A percentile compares a stretch with the other conserved stretches of the same genome.
Conservation (phyloP, 495 filamentous ascomycete genomes). For the Daldinia decipiens region DNA sequence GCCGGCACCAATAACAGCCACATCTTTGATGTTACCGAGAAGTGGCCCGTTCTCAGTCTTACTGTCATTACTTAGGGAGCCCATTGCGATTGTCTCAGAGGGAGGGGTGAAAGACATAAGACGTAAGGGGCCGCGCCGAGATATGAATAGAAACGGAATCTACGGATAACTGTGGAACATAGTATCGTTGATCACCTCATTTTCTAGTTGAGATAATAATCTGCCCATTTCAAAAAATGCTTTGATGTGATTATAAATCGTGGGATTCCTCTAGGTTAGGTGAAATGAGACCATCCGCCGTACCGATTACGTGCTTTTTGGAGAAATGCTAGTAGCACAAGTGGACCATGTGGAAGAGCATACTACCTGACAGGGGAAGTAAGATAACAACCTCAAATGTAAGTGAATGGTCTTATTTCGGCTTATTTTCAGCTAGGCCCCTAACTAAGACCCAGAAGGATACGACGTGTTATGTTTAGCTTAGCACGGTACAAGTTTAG, state of each 20-base stretch:
- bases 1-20: constrained; percentile 76
- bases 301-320: constrained; percentile 36
- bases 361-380: neutral
- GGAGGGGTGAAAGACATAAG: neutral
- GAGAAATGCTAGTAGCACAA: neutral
- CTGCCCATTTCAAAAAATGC: constrained; percentile 11
- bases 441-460: neutral
- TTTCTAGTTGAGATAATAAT: constrained; percentile 5
- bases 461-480: neutral
- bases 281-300: constrained; percentile 29
- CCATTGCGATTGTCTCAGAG: constrained; percentile 13
- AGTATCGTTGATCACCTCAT: constrained; percentile 1
- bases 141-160: constrained; percentile 28
- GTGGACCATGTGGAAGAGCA: neutral
- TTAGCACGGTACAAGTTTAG: neutral
- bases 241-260: constrained; percentile 37
- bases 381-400: neutral
- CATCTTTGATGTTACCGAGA: constrained; percentile 50
- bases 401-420: neutral
- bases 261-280: neutral
- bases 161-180: constrained; percentile 7
- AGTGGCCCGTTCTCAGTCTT: constrained; percentile 3
- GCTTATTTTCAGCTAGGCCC: neutral
- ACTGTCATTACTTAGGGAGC: constrained; percentile 20
- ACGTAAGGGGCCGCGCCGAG: constrained; percentile 10